Evolutionary conservation across 352 stramenopile species (phyloP).

Genomic region (Phytopythium aichiense): DNA sequence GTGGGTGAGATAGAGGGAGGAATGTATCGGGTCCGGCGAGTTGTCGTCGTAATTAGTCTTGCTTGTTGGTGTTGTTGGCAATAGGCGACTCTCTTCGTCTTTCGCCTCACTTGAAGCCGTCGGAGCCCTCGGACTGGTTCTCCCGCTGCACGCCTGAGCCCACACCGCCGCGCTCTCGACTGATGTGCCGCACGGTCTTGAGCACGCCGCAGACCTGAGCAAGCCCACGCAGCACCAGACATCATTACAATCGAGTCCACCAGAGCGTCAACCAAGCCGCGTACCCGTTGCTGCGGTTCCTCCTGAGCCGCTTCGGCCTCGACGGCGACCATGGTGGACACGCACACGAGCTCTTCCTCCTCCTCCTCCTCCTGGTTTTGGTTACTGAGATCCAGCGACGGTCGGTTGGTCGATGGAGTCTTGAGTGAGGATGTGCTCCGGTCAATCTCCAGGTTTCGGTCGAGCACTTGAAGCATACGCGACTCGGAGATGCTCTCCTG

Average conservation of each 20-base stretch:
- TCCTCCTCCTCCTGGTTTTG: constrained; percentile 31
- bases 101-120: neutral
- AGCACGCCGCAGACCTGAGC: constrained; percentile 16
- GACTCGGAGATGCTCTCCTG: constrained; percentile 64
- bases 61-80: neutral
- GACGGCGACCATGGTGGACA: constrained; percentile 66
- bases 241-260: neutral
- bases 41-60: neutral
- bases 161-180: constrained; percentile 13
- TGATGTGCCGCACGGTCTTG: constrained; percentile 30
- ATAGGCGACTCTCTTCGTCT: neutral
- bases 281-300: constrained; percentile 24
- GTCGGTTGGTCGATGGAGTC: neutral
- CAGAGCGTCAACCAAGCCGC: neutral
- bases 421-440: neutral
- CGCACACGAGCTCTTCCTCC: constrained; percentile 71
- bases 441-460: constrained; percentile 20
- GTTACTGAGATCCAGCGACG: constrained; percentile 10
- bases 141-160: constrained; percentile 7
- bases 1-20: neutral
- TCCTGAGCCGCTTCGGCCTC: constrained; percentile 12
- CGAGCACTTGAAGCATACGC: constrained; percentile 62
- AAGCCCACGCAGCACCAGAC: too few species aligned
- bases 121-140: constrained; percentile 18
- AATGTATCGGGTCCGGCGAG: neutral